Base-by-base conservation (phyloP, 2,329 filamentous ascomycete species). In the Fusarium sp. region DNA sequence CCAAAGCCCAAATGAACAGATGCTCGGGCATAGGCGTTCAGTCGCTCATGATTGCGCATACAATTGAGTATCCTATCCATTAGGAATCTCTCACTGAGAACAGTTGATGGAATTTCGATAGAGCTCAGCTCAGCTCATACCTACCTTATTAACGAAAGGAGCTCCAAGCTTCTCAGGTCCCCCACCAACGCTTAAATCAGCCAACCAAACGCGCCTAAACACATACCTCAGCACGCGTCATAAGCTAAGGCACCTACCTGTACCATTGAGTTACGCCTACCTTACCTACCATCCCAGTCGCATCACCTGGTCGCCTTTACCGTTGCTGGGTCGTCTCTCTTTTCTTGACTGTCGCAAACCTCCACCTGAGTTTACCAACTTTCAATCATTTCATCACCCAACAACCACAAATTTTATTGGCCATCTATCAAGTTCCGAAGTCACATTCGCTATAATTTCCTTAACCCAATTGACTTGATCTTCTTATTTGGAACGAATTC, bases 331-430 rank as follows among this genome's bases (percentile, higher is more conserved):
- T 66, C 59, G 66, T 55, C 70, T 59, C 66, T 70, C 66, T 70
- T 66, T 69, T 69, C 50, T 66, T 47, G 51, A 62, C 61, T 72
- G 69, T 78, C 76, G 76, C 76, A 78, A 77, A 77, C 66, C 59
- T 70, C 62, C 72, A 63, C 57, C 26, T 26, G 22, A 26, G 17
- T 53, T 63, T 61, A 57, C 39, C 30, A 74, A 67, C 48, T 35
- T 74, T 61, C 45, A 36, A 60, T 56, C 45, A 59, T 59, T 62
- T 53, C 71, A 75, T 72, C 71, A 36, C 48, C 35, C 58, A 65
- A 66, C 58, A 56, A 57, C 28, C 47, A 61, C 50, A 38, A 38
- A 66, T 42, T 44, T 47, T 48, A 66, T 71, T 44, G 22, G 41
- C 41, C 41, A 60, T 54, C 41, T 18, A 48, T 28, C 41, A 50